phyloP scores from a whole-genome alignment of 148 eudicot genomes.

The Silene conica region DNA sequence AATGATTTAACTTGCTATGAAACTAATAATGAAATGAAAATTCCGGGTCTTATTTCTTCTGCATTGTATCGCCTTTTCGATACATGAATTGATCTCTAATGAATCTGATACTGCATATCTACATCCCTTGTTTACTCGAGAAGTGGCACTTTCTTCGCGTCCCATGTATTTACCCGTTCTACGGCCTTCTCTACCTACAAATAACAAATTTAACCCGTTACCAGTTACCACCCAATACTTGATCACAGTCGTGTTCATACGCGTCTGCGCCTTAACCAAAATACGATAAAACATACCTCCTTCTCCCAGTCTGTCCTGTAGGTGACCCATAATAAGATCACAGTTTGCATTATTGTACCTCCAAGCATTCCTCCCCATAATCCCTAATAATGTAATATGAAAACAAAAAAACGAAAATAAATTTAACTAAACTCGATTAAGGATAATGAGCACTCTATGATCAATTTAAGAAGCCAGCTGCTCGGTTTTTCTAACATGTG shows the following conservation, averaged over 20 bases:
- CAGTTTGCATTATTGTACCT: constrained; percentile 70
- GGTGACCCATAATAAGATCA: constrained; percentile 44
- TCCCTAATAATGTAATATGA: constrained; percentile 33
- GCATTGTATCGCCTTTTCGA: not conserved
- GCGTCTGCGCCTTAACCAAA: not conserved
- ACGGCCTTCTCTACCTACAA: constrained; percentile 41
- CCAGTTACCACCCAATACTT: no score
- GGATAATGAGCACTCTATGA: not conserved
- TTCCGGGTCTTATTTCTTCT: no score
- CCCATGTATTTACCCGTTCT: constrained; percentile 33
- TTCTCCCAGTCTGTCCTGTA: constrained; percentile 36
- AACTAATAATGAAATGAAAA: not conserved
- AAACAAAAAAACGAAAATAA: not conserved
- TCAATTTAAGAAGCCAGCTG: not conserved
- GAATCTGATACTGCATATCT: not conserved
- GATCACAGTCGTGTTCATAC: no score
- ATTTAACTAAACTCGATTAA: not conserved
- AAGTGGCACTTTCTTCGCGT: constrained; percentile 29
- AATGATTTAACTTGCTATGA: not conserved
- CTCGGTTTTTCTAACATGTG: no score
- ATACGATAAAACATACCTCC: constrained; percentile 33
- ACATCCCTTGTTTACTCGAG: no score
- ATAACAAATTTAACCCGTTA: not conserved
- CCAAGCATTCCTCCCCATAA: constrained; percentile 90
- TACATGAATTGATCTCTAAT: not conserved